These are phyloP conservation scores for Pseudoturritis turrita DNA, from an alignment of 345 rosid species.

Conservation along the genomic window DNA sequence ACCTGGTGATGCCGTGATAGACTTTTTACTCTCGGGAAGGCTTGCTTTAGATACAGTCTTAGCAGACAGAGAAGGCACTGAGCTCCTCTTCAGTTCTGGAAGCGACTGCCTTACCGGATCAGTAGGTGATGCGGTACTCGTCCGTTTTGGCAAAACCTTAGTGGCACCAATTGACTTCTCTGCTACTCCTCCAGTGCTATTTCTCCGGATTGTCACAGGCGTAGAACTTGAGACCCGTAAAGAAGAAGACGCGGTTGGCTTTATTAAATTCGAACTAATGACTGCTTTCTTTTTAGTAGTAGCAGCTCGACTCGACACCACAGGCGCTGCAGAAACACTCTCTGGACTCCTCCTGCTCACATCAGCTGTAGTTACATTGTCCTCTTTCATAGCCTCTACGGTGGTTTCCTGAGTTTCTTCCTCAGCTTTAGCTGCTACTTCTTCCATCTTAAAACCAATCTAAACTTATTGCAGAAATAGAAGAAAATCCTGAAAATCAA, in stretches of 20 bases:
- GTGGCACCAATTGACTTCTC: constrained; percentile 44
- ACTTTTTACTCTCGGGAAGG: constrained; percentile 50
- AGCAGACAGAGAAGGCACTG: constrained; percentile 60
- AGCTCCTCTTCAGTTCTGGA: constrained; percentile 77
- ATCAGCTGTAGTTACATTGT: constrained; percentile 36
- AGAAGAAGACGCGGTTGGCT: constrained; percentile 44
- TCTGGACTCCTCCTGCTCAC: constrained; percentile 36
- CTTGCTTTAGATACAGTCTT: constrained; percentile 43
- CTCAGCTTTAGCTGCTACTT: constrained; percentile 33
- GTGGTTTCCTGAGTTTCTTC: constrained; percentile 35
- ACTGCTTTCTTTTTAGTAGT: constrained; percentile 56
- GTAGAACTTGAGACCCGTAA: constrained; percentile 41
- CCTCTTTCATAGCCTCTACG: constrained; percentile 33
- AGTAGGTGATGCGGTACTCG: constrained; percentile 32
- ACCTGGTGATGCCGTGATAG: constrained; percentile 42
- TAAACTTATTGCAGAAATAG: constrained; percentile 15
- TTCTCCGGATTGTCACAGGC: constrained; percentile 56
- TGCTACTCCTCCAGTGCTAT: constrained; percentile 80
- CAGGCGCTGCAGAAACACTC: constrained; percentile 28
- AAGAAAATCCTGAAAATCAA: constrained; percentile 24
- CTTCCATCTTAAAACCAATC: constrained; percentile 51
- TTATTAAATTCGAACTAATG: constrained; percentile 40
- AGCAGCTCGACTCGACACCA: constrained; percentile 41
- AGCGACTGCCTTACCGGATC: constrained; percentile 67
- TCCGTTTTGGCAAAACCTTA: constrained; percentile 41